Conservation (phyloP, 2,329 filamentous ascomycete species). For the Aspergillus ruber region DNA sequence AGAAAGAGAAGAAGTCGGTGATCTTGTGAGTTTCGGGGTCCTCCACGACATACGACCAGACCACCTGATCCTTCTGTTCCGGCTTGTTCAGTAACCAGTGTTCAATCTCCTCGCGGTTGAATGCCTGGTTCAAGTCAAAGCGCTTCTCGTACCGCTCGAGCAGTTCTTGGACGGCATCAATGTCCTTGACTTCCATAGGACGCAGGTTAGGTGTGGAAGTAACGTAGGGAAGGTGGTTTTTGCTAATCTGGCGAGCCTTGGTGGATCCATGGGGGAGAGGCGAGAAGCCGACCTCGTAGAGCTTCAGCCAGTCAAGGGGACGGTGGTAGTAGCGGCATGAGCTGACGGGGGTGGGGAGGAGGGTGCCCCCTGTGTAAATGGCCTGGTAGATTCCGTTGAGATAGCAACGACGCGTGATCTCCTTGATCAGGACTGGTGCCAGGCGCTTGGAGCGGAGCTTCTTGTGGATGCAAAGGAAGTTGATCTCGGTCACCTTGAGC, state of each 20-base stretch:
- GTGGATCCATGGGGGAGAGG: constrained; percentile 78
- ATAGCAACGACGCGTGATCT: constrained; percentile 90
- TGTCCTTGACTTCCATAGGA: constrained; percentile 70
- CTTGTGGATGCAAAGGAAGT: constrained; percentile 97
- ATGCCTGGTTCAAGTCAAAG: constrained; percentile 79
- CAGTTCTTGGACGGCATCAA: constrained; percentile 67
- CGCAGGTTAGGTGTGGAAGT: constrained; percentile 71
- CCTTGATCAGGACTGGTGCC: constrained; percentile 91
- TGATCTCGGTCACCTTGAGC: constrained; percentile 82
- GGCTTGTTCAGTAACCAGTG: constrained; percentile 81
- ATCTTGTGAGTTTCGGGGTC: constrained; percentile 66
- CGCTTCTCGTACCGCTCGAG: constrained; percentile 70
- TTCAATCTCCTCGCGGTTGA: constrained; percentile 69
- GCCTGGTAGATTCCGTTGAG: constrained; percentile 83
- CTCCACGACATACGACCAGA: constrained; percentile 91
- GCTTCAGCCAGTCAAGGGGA: constrained; percentile 88
- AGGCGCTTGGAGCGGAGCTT: constrained; percentile 91
- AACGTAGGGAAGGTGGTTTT: constrained; percentile 71
- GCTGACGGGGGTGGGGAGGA: constrained; percentile 84
- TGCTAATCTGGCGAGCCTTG: constrained; percentile 74
- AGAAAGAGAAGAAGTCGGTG: constrained; percentile 97
- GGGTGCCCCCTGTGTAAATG: constrained; percentile 87
- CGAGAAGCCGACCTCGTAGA: constrained; percentile 91
- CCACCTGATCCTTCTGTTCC: constrained; percentile 65
- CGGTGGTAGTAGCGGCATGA: constrained; percentile 95